Base-by-base conservation (phyloP, 495 filamentous ascomycete species). In the Aspergillus cavernicola region DNA sequence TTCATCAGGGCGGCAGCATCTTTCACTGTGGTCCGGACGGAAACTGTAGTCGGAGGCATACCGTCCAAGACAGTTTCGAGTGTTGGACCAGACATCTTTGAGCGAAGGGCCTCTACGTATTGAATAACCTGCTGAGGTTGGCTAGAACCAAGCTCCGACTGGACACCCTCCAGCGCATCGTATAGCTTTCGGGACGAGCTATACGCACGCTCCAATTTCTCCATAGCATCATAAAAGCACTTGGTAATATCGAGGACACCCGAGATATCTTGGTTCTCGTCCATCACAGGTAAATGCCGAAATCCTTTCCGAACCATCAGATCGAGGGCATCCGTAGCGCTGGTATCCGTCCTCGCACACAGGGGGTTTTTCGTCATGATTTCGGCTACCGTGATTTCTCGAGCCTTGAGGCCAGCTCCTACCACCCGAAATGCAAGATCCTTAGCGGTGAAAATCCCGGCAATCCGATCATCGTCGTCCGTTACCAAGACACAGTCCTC, bases 281-380 rank as follows among this genome's bases (percentile, higher is more conserved):
- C 93, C 93, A 98, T 98, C 38, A 98, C 93, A 2, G 93, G 93
- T 56, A 98, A 70, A 81, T 98, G 93, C 61, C 93, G 82, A 76
- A 98, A 98, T 12, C 93, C 93, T 71, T 97, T 98, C 51, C 91
- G 79, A 42, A 98, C 93, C 93, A 98, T 98, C 43, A 98, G 78
- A 66, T 98, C 92, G 53, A 98, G 75, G 20, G 93, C 93, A 73
- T 98, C 93, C 35, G 93, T 99, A 16, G 93, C 93, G 73, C 91
- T 96, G 16, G 93, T 99, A 64, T 99, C 93, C 29, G 93, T 99
- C 65, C 92, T 82, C 7, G 93, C 93, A 64, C 93, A 99, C 28
- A 99, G 79, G 1, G 93, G 93, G 68, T 99, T 99, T 78, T 97
- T 96, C 59, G 93, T 99, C 93, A 99, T 99, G 68, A 99, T 99